These are phyloP conservation scores for Acanthamoeba lugdunensis DNA, from an alignment of 208 protist species.

Conservation along the genomic window DNA sequence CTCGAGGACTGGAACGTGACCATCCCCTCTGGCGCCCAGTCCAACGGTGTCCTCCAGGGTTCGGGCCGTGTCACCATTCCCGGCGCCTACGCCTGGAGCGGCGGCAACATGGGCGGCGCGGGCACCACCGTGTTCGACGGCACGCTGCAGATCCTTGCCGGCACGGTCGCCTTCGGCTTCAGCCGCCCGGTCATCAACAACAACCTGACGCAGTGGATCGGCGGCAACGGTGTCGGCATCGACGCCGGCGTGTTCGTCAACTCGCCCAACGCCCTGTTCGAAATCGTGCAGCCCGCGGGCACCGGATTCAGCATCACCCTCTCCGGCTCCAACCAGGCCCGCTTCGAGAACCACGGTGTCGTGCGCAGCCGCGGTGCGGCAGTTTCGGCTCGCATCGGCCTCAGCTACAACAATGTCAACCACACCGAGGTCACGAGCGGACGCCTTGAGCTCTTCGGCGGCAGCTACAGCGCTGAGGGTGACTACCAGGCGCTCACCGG, in stretches of 20 bases:
- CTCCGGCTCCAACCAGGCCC: neutral
- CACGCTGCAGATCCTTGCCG: constrained; percentile 13
- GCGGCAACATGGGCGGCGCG: neutral
- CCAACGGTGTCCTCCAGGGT: constrained; percentile 1
- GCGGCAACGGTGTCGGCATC: constrained; percentile 33
- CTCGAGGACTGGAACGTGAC: constrained; percentile 56
- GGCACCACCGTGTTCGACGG: constrained; percentile 63
- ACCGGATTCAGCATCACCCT: constrained; percentile 6
- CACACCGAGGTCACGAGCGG: constrained; percentile 12
- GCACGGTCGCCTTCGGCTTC: constrained; percentile 6
- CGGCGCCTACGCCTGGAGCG: constrained; percentile 26
- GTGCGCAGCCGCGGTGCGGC: constrained; percentile 41
- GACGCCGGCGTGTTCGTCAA: constrained; percentile 61
- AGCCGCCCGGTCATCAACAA: constrained; percentile 58
- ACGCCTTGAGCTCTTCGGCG: constrained; percentile 28
- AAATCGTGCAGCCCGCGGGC: constrained; percentile 44
- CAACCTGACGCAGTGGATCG: constrained; percentile 46
- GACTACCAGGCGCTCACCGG: constrained; percentile 48
- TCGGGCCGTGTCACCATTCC: neutral
- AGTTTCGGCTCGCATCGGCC: neutral
- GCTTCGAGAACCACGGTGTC: constrained; percentile 8
- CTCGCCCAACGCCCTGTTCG: constrained; percentile 47
- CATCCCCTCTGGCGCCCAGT: constrained; percentile 3
- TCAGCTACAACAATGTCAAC: constrained; percentile 52
- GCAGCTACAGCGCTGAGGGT: constrained; percentile 66